Conservation (phyloP, 352 stramenopile genomes). For the Saprolegnia parasitica region DNA sequence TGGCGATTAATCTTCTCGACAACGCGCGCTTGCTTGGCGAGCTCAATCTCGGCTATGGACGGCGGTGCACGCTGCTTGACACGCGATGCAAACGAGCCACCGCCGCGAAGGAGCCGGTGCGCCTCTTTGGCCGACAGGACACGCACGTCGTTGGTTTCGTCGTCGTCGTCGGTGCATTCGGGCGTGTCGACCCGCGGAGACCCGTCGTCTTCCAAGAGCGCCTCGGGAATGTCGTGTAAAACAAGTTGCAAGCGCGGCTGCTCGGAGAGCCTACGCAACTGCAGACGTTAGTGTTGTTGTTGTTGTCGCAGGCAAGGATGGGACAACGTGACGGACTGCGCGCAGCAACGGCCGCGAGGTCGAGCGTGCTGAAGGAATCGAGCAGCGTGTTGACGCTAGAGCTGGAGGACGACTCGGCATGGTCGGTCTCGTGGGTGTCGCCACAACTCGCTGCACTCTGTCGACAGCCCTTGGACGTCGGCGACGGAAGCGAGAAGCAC, state of each 20-base stretch:
- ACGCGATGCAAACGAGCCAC: slow-evolving; percentile 16
- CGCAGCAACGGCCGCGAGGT: background rate
- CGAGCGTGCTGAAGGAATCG: slow-evolving; percentile 3
- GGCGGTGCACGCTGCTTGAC: slow-evolving; percentile 3
- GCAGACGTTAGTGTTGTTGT: background rate
- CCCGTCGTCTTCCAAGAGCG: slow-evolving; percentile 10
- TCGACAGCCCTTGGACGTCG: background rate
- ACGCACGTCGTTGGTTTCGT: background rate
- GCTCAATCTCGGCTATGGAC: background rate
- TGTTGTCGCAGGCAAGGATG: background rate
- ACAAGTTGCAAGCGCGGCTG: slow-evolving; percentile 9
- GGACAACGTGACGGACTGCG: background rate
- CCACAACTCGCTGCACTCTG: background rate
- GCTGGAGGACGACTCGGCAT: background rate
- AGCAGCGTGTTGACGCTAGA: slow-evolving; percentile 9
- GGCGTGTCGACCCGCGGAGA: background rate
- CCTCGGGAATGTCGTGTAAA: slow-evolving; percentile 6
- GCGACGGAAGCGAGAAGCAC: slow-evolving; percentile 7
- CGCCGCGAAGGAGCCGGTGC: slow-evolving; percentile 4
- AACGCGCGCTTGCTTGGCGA: background rate
- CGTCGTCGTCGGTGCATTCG: background rate
- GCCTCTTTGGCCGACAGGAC: slow-evolving; percentile 19
- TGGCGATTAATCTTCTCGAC: slow-evolving; percentile 19
- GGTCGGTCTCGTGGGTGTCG: background rate
- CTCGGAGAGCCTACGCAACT: slow-evolving; percentile 3